A percentile compares a stretch with the other conserved stretches of the same genome.
Evolutionary conservation across 169 alveolate genomes (phyloP).

Genomic region (Eimeria tenella): DNA sequence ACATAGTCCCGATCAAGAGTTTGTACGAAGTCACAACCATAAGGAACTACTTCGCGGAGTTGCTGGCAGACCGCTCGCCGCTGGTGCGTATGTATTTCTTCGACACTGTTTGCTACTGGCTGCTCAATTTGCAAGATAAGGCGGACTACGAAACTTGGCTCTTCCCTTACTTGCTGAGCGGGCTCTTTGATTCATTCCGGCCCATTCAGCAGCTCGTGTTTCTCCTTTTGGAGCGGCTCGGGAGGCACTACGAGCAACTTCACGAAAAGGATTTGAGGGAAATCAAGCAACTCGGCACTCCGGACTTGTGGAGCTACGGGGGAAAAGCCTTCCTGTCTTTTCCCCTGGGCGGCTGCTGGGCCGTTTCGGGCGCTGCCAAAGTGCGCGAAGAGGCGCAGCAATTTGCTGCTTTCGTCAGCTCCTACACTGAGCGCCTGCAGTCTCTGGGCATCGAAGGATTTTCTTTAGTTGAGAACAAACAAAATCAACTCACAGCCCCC

Average conservation of each 20-base stretch:
- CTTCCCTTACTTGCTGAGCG: slow-evolving; percentile 92
- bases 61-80: slow-evolving; percentile 90
- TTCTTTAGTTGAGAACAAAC: not conserved
- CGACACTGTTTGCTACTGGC: slow-evolving; percentile 89
- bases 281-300: slow-evolving; percentile 89
- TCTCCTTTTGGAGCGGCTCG: slow-evolving; percentile 90
- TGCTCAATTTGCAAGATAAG: slow-evolving; percentile 88
- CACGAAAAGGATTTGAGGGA: slow-evolving; percentile 91
- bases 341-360: slow-evolving; percentile 74
- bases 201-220: slow-evolving; percentile 85
- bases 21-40: slow-evolving; percentile 91
- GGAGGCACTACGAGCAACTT: slow-evolving; percentile 90
- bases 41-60: slow-evolving; percentile 93
- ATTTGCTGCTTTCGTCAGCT: slow-evolving; percentile 19
- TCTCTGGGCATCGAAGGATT: slow-evolving; percentile 37
- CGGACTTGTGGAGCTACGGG: slow-evolving; percentile 91
- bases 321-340: slow-evolving; percentile 58
- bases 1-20: slow-evolving; percentile 93
- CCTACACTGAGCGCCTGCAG: slow-evolving; percentile 40
- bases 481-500: not conserved
- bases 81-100: slow-evolving; percentile 89
- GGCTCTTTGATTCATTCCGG: slow-evolving; percentile 90
- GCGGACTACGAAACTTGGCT: slow-evolving; percentile 92
- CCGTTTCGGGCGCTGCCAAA: not conserved
- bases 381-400: slow-evolving; percentile 10